Conservation (phyloP, 2,329 filamentous ascomycete species). For the Aspergillus floridensis region DNA sequence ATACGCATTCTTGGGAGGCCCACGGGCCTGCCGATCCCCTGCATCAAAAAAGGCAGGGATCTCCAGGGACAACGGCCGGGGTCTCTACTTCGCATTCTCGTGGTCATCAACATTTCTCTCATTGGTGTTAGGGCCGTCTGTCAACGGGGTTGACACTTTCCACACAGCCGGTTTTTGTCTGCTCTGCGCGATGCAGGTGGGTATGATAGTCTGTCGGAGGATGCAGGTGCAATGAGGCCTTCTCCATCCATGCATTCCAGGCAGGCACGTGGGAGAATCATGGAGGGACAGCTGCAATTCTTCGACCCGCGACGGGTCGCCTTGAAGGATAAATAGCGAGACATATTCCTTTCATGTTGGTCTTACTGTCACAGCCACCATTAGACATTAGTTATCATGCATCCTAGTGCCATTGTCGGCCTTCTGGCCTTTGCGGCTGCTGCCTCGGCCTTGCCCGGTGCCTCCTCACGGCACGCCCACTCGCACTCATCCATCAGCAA, state of each 20-base stretch:
- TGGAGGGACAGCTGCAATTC: neutral
- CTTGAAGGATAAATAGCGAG: neutral
- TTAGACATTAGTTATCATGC: conserved; percentile 12
- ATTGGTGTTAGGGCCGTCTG: neutral
- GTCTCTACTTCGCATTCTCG: neutral
- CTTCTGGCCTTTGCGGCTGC: conserved; percentile 26
- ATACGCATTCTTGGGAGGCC: neutral
- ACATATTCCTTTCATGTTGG: neutral
- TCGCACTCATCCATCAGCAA: conserved; percentile 20
- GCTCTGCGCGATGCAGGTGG: neutral
- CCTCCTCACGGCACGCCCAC: conserved; percentile 7
- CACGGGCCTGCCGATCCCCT: neutral
- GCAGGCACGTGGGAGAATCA: neutral
- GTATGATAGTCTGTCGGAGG: neutral
- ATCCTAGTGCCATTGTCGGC: conserved; percentile 23
- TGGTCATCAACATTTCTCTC: neutral
- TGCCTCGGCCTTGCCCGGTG: conserved; percentile 8
- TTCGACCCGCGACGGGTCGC: neutral
- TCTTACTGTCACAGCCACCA: neutral
- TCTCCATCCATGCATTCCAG: neutral
- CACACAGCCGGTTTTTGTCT: neutral
- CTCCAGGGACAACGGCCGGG: neutral
- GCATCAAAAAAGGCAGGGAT: neutral
- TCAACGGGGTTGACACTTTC: neutral
- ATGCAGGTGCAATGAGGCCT: neutral